phyloP scores from a whole-genome alignment of 768 basidiomycete species.

The Exsudoporus frostii region DNA sequence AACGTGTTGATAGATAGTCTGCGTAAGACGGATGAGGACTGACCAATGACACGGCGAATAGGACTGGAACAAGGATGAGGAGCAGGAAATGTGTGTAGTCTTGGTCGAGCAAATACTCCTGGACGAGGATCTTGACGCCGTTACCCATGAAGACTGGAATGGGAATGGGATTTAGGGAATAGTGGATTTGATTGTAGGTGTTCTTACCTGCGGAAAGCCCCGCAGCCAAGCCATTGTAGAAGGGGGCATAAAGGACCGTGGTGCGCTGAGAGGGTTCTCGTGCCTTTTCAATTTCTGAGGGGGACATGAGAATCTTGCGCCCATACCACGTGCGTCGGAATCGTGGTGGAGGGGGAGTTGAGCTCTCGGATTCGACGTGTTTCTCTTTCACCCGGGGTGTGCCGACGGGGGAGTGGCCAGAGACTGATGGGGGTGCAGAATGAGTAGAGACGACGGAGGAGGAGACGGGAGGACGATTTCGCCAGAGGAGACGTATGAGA shows the following conservation, averaged over 20 bases:
- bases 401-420: slow-evolving; percentile 36
- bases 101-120: slow-evolving; percentile 49
- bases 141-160: slow-evolving; percentile 59
- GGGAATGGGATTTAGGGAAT: slow-evolving; percentile 1
- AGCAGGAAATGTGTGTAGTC: slow-evolving; percentile 42
- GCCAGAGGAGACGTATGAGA: slow-evolving; percentile 57
- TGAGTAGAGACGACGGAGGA: slow-evolving; percentile 26
- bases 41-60: slow-evolving; percentile 47
- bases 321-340: slow-evolving; percentile 62
- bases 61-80: slow-evolving; percentile 36
- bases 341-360: slow-evolving; percentile 25
- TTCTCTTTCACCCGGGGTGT: slow-evolving; percentile 17
- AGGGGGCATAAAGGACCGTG: slow-evolving; percentile 23
- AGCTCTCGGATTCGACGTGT: slow-evolving; percentile 9
- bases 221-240: slow-evolving; percentile 29
- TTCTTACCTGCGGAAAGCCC: slow-evolving; percentile 24
- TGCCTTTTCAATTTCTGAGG: slow-evolving; percentile 30
- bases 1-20: not conserved
- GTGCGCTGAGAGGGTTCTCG: slow-evolving; percentile 14
- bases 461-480: slow-evolving; percentile 30
- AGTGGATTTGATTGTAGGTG: not conserved
- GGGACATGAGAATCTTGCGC: slow-evolving; percentile 42
- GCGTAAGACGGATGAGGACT: slow-evolving; percentile 9
- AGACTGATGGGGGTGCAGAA: slow-evolving; percentile 33
- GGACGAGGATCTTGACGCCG: slow-evolving; percentile 57